Evolutionary conservation across 2,329 filamentous ascomycete species (phyloP).

Genomic region (Penicillium palitans): DNA sequence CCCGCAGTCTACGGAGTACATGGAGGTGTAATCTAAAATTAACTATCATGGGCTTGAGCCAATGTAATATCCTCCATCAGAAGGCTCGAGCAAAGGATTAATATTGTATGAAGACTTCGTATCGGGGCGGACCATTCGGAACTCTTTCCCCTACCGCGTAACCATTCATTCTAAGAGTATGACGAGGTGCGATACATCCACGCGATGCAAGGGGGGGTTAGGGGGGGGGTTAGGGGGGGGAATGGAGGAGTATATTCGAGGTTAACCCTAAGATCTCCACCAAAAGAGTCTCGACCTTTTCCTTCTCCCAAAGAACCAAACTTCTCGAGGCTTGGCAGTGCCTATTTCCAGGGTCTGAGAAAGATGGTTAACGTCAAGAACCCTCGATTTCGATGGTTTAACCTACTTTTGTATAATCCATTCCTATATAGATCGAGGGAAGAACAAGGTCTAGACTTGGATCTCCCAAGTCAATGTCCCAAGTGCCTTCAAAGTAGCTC

Average conservation of each 20-base stretch:
- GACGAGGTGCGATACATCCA: conserved; percentile 25
- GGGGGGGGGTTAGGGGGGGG: too few relatives aligned
- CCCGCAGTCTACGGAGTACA: background rate
- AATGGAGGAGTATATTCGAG: background rate
- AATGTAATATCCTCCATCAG: conserved; percentile 3
- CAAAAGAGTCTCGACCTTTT: conserved; percentile 18
- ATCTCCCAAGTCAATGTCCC: background rate
- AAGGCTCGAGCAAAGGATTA: conserved; percentile 9
- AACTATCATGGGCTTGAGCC: conserved; percentile 7
- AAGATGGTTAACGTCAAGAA: conserved; percentile 25
- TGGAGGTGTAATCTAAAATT: conserved; percentile 6
- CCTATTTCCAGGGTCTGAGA: conserved; percentile 11
- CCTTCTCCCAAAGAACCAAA: conserved; percentile 10
- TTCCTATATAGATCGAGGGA: background rate
- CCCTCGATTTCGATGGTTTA: conserved; percentile 3
- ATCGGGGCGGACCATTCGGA: conserved; percentile 26
- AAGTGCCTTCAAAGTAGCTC: background rate
- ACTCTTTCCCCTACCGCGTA: conserved; percentile 24
- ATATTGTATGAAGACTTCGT: background rate
- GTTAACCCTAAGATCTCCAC: conserved; percentile 11
- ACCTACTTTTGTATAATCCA: background rate
- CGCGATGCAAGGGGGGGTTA: conserved; percentile 23
- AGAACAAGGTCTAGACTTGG: conserved; percentile 5
- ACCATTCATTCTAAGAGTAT: conserved; percentile 19
- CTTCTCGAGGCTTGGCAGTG: conserved; percentile 7